Percentiles rank a stretch among this genome's conserved stretches.
phyloP scores from a whole-genome alignment of 1,284 basidiomycete genomes.

The Puccinia novopanici region DNA sequence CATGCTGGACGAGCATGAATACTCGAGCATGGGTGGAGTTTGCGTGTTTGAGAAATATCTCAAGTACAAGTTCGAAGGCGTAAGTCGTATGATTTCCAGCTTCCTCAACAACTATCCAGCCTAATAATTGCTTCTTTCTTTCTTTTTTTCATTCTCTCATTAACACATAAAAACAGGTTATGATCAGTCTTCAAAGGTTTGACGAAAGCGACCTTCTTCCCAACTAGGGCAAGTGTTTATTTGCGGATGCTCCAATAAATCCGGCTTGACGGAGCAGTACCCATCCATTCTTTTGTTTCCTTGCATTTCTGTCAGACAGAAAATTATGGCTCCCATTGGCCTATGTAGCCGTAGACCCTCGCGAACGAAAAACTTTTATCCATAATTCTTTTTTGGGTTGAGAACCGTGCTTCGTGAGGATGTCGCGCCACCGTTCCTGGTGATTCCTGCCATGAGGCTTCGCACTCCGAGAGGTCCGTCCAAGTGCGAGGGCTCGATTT shows the following conservation, averaged over 20 bases:
- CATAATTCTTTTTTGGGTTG: too few relatives aligned
- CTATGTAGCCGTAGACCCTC: too few relatives aligned
- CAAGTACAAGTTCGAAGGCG: slow-evolving; percentile 14
- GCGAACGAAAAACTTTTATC: too few relatives aligned
- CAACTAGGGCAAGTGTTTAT: not conserved
- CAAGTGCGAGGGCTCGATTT: too few relatives aligned
- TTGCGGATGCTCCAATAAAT: not conserved
- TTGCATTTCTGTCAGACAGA: too few relatives aligned
- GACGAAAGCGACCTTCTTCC: not conserved
- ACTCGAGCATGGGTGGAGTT: slow-evolving; percentile 9
- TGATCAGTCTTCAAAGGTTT: slow-evolving; percentile 24
- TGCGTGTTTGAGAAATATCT: slow-evolving; percentile 16
- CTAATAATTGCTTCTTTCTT: not conserved
- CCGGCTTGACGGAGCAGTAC: not conserved
- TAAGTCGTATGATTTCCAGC: not conserved
- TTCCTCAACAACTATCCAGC: not conserved
- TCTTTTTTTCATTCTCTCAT: not conserved
- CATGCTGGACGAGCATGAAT: not conserved
- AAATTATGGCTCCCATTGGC: too few relatives aligned
- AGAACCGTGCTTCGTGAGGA: too few relatives aligned
- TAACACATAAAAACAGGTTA: not conserved
- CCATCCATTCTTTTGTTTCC: too few relatives aligned
- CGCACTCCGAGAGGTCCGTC: too few relatives aligned
- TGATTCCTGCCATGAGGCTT: too few relatives aligned
- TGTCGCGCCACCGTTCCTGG: too few relatives aligned